Evolutionary conservation across 305 asterid genomes (phyloP), one percentile per base, ranked within the genome.

Genomic region (Rubia balearica): DNA sequence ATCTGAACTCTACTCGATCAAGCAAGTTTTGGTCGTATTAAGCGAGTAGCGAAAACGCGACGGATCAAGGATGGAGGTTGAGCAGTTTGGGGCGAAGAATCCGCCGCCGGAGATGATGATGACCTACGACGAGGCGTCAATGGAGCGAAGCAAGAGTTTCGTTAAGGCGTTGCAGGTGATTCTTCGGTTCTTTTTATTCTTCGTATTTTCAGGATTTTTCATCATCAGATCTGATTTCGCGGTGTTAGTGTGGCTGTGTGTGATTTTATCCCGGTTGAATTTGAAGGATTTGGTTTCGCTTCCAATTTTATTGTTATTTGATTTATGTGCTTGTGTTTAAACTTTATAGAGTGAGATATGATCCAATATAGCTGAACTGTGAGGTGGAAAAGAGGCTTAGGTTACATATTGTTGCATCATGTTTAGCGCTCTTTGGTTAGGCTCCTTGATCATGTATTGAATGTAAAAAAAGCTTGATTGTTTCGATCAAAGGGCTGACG

Each of bases 91-190:
- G 78, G 16, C 73, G 74, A 82, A 68, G 71, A 83, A 73, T 79
- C 79, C 66, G 22, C 38, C 79, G 61, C 49, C 85, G 51, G 81
- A 82, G 93, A 74, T 82, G 91, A 82, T 82, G 95, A 75, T 83
- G 95, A 75, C 92, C 79, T 81, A 80, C 73, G 94, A 83, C 67
- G 94, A 91, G 70, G 75, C 68, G 60, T 85, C 97, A 27, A 74
- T 89, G 82, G 96, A 89, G 81, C 81, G 81, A 68, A 93, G 96
- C 82, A 89, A 83, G 86, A 86, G 83, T 74, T 93, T 93, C 71
- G 97, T 91, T 14, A 77, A 85, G 68, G 97, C 97, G 56, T 85
- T 93, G 33, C 97, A 91, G 96, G 98, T 92, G 70, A 46, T 62
- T 45, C 70, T 75, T 11, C 19, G 36, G 16, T 55, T 60, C 8